A percentile compares a stretch with the other conserved stretches of the same genome.
Evolutionary conservation across 2,329 filamentous ascomycete species (phyloP).

Genomic region (Phialocephala subalpina): DNA sequence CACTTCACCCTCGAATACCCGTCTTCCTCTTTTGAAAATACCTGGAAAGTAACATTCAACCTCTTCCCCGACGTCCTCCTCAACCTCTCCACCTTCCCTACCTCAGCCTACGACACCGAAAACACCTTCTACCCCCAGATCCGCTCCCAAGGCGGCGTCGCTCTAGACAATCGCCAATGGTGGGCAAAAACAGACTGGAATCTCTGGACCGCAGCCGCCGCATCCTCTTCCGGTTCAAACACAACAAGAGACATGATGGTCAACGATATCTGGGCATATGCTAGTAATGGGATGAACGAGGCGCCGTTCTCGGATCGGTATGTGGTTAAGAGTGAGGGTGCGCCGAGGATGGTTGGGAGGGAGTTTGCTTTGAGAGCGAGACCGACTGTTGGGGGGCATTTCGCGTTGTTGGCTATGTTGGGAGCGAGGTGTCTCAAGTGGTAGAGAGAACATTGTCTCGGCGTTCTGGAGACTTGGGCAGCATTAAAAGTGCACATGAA

Average conservation of each 20-base stretch:
- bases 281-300: not conserved
- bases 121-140: constrained; percentile 47
- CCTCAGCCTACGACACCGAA: constrained; percentile 46
- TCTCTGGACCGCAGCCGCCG: constrained; percentile 43
- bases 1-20: constrained; percentile 6
- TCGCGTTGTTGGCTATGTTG: not conserved
- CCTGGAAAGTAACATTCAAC: constrained; percentile 37
- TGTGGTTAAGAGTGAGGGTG: not conserved
- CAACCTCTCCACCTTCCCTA: constrained; percentile 48
- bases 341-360: not conserved
- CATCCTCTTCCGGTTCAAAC: not conserved
- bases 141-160: constrained; percentile 47
- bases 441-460: not conserved
- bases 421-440: not conserved
- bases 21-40: not conserved
- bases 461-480: not conserved
- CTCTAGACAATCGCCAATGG: constrained; percentile 49
- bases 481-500: not conserved
- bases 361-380: not conserved
- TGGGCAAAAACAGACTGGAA: constrained; percentile 55
- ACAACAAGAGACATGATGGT: constrained; percentile 1
- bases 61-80: constrained; percentile 51
- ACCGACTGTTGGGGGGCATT: not conserved
- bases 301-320: not conserved
- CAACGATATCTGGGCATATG: not conserved